phyloP scores from a whole-genome alignment of 2,329 filamentous ascomycete genomes.

The Sporothrix euskadiensis region DNA sequence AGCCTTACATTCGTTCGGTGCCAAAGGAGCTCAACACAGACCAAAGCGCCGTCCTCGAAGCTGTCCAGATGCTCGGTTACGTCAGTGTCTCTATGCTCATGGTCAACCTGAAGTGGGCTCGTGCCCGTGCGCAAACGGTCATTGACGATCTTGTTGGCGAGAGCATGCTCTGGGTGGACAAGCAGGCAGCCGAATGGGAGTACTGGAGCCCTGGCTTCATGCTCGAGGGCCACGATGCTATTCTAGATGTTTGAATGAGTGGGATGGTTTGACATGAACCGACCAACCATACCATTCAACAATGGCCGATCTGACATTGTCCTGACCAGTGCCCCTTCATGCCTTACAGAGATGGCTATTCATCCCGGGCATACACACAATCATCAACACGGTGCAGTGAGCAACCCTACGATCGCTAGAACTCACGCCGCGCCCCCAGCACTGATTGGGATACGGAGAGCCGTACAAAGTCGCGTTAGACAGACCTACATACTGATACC shows the following conservation, averaged over 20 bases:
- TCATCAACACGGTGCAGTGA: neutral
- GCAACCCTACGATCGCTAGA: too few species aligned
- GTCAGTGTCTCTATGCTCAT: slow-evolving; percentile 88
- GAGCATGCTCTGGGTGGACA: slow-evolving; percentile 92
- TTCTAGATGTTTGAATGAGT: slow-evolving; percentile 32
- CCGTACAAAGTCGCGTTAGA: neutral
- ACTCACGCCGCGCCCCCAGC: neutral
- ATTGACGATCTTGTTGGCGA: slow-evolving; percentile 87
- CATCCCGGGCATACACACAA: neutral
- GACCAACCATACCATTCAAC: neutral
- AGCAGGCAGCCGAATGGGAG: slow-evolving; percentile 80
- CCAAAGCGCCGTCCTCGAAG: slow-evolving; percentile 89
- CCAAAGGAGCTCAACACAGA: slow-evolving; percentile 95
- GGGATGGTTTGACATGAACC: neutral
- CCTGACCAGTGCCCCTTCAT: neutral
- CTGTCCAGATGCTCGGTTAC: slow-evolving; percentile 84
- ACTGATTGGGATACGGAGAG: neutral
- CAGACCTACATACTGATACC: too few species aligned
- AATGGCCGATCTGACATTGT: neutral
- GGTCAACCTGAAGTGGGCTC: slow-evolving; percentile 82
- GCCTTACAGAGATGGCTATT: neutral
- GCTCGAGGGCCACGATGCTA: slow-evolving; percentile 44
- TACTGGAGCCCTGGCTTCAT: slow-evolving; percentile 90
- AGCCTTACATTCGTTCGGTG: slow-evolving; percentile 85
- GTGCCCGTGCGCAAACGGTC: slow-evolving; percentile 80